Base-by-base conservation (phyloP, 164 flowering plant species). In the Aristolochia fimbriata region DNA sequence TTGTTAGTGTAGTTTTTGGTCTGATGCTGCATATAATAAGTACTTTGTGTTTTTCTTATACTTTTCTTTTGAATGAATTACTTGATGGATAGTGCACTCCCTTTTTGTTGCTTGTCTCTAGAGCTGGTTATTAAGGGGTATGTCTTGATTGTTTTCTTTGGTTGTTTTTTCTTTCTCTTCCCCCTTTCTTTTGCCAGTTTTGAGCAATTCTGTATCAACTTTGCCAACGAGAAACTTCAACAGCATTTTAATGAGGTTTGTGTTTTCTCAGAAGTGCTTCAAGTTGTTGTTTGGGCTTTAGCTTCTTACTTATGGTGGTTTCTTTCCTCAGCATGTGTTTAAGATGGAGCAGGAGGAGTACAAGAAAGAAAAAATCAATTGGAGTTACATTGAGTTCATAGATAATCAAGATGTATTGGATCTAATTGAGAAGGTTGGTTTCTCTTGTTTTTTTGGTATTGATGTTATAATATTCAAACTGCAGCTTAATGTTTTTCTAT, bases 321-420 rank as follows among this genome's bases (percentile, higher is more conserved):
- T 50, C 6, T 47, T 20, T 21, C 78, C 76, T 56, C 90, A 91
- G 97, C 97, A 91, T 74, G 96, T 91, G 21, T 91, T 91, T 75
- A 91, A 91, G 85, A 86, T 86, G 94, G 97, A 91, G 81, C 97
- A 91, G 75, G 97, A 91, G 56, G 97, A 91, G 62, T 91, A 91
- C 61, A 73, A 79, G 56, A 86, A 76, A 65, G 97, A 91, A 69
- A 78, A 77, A 80, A 91, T 91, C 62, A 81, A 83, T 65, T 91
- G 97, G 97, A 91, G 97, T 78, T 91, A 91, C 61, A 88, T 91
- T 73, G 97, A 91, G 60, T 91, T 86, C 74, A 85, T 91, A 58
- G 97, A 91, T 78, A 91, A 91, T 63, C 97, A 91, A 73, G 97
- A 91, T 80, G 97, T 91, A 57, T 62, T 91, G 61, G 97, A 91